These are phyloP conservation scores for Castanea mollissima DNA, from an alignment of 306 rosid species.

Conservation along the genomic window DNA sequence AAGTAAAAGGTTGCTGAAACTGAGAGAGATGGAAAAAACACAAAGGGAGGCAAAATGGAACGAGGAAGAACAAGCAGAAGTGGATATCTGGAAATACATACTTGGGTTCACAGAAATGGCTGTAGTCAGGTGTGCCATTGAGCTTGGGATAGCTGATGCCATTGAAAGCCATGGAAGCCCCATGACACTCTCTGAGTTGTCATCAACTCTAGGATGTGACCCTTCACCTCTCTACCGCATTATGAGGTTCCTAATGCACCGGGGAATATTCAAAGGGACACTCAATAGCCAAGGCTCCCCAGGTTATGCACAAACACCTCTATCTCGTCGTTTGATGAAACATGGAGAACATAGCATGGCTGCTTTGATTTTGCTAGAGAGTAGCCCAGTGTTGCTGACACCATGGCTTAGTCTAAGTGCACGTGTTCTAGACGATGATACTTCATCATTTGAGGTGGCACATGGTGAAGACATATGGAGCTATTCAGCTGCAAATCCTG, in stretches of 20 bases:
- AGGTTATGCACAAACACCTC: constrained; percentile 31
- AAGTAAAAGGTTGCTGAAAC: too few relatives aligned
- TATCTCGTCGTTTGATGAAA: constrained; percentile 36
- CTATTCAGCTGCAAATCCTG: constrained; percentile 26
- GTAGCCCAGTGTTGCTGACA: constrained; percentile 35
- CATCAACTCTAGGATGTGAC: constrained; percentile 40
- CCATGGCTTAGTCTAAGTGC: constrained; percentile 37
- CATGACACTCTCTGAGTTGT: constrained; percentile 47
- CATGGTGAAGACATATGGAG: constrained; percentile 57
- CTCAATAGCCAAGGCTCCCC: neutral
- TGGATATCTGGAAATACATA: constrained; percentile 43
- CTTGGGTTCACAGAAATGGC: constrained; percentile 56
- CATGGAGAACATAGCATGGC: constrained; percentile 25
- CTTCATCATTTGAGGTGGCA: constrained; percentile 29
- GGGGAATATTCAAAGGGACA: constrained; percentile 44
- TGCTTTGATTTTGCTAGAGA: constrained; percentile 22
- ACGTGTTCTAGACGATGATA: constrained; percentile 9
- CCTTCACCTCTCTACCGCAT: constrained; percentile 35
- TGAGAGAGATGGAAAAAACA: constrained; percentile 16
- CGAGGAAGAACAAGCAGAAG: constrained; percentile 35
- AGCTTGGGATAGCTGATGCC: constrained; percentile 60
- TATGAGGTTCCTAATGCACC: constrained; percentile 48
- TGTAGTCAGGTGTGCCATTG: constrained; percentile 62
- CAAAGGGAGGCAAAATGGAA: constrained; percentile 1
- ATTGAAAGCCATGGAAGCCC: constrained; percentile 46